These are phyloP conservation scores for Lactarius akahatsu DNA, from an alignment of 768 basidiomycete species.

Conservation along the genomic window DNA sequence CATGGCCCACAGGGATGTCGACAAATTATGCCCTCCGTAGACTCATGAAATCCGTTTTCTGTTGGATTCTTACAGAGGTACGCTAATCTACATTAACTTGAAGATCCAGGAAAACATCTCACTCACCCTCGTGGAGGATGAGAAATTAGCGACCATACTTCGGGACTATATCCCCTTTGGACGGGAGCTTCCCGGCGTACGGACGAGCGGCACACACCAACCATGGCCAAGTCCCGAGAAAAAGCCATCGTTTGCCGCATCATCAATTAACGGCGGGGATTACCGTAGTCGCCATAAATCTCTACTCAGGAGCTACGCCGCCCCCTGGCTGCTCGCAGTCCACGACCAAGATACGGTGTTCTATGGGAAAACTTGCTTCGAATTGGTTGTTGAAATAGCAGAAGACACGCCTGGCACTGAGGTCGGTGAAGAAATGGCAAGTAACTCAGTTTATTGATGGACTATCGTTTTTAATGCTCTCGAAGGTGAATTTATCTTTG, in stretches of 20 bases:
- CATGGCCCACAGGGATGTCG: constrained; percentile 73
- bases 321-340: constrained; percentile 67
- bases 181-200: constrained; percentile 62
- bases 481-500: constrained; percentile 34
- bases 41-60: constrained; percentile 54
- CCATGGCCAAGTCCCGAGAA: constrained; percentile 54
- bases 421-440: constrained; percentile 11
- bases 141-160: constrained; percentile 62
- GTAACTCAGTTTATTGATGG: neutral
- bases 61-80: constrained; percentile 77
- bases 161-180: constrained; percentile 64
- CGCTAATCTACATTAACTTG: constrained; percentile 16
- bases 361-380: constrained; percentile 56
- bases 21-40: constrained; percentile 69
- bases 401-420: constrained; percentile 32
- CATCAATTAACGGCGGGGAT: constrained; percentile 62
- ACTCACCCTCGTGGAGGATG: constrained; percentile 47
- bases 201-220: constrained; percentile 41
- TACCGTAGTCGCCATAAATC: constrained; percentile 61
- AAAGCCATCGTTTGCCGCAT: constrained; percentile 39
- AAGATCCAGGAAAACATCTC: neutral
- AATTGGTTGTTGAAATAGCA: constrained; percentile 50
- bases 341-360: constrained; percentile 57
- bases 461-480: neutral
- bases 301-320: constrained; percentile 55